Base-by-base conservation (phyloP, 73 alveolate genomes). In the Paramecium pentaurelia region DNA sequence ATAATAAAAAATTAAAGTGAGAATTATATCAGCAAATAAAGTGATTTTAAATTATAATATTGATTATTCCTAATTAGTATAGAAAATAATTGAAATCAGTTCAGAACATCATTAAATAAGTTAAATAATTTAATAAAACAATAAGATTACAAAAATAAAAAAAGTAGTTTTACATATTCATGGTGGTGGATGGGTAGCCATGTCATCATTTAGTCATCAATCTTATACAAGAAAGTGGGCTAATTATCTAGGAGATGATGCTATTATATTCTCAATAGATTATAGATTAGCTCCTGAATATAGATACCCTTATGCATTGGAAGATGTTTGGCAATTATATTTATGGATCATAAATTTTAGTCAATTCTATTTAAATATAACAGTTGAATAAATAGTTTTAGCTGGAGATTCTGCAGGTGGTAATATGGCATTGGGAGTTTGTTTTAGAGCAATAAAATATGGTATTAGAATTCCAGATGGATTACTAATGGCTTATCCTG, bases 401-500 rank as follows among this genome's bases (percentile, higher is more conserved):
- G 96, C 96, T 38, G 99, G 99, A 8, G 99, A 98, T 93, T 97
- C 99, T 45, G 99, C 99, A 1, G 99, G 99, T 27, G 99, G 99
- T 6, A 97, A 98, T 93, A 92, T 98, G 91, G 96, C 97, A 28
- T 93, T 95, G 27, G 98, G 98, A 18, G 58, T 98, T 18, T 92
- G 97, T 36, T 93, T 95, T 83, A 86, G 96, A 38, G 77, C 95
- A 45, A 92, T 97, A 10, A 91, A 93, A 54, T 94, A 93, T 93
- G 96, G 97, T 9, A 77, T 98, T 44, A 87, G 95, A 93, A 84
- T 95, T 28, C 99, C 99, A 18, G 96, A 97, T 95, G 98, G 96
- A 51, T 73, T 96, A 9, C 49, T 95, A 58, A 93, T 96, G 77
- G 96, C 96, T 27, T 96, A 96, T 89, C 99, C 99, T 14, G 99